A percentile compares a stretch with the other conserved stretches of the same genome.
Evolutionary conservation across 495 filamentous ascomycete genomes (phyloP).

Genomic region (Tetracladium setigerum): DNA sequence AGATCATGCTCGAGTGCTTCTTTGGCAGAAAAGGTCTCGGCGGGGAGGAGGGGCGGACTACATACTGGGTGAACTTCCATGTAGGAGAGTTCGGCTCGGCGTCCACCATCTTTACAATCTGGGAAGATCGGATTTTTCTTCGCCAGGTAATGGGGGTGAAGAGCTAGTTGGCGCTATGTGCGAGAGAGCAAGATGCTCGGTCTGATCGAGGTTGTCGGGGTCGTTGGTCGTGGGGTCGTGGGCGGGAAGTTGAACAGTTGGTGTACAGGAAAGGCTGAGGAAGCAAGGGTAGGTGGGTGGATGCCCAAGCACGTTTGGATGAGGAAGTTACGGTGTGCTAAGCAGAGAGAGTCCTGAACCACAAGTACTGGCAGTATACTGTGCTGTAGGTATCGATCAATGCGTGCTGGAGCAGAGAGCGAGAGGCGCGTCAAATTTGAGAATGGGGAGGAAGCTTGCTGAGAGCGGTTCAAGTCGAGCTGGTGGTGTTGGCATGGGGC

Average conservation of each 20-base stretch:
- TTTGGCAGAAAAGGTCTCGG: background rate
- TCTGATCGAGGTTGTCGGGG: too few relatives aligned
- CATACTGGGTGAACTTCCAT: conserved; percentile 99
- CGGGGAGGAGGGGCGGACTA: conserved; percentile 25
- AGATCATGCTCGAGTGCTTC: background rate
- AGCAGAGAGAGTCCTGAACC: background rate
- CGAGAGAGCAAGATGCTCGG: too few relatives aligned
- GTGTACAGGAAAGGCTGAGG: conserved; percentile 17
- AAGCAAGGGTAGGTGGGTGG: background rate
- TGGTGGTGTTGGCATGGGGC: too few relatives aligned
- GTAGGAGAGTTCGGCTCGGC: conserved; percentile 87
- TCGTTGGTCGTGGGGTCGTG: too few relatives aligned
- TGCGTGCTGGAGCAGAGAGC: background rate
- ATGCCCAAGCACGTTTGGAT: conserved; percentile 9
- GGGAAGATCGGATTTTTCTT: conserved; percentile 8
- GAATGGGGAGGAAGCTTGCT: too few relatives aligned
- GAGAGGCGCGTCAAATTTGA: too few relatives aligned
- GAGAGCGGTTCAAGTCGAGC: too few relatives aligned
- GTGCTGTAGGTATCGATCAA: background rate
- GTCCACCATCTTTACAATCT: conserved; percentile 78
- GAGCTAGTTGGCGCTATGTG: too few relatives aligned
- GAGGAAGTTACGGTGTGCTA: conserved; percentile 12
- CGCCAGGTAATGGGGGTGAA: too few relatives aligned
- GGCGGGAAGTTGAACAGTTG: background rate
- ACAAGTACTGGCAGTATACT: background rate